Evolutionary conservation across 768 basidiomycete species (phyloP).

Genomic region (Hericium rajendrae): DNA sequence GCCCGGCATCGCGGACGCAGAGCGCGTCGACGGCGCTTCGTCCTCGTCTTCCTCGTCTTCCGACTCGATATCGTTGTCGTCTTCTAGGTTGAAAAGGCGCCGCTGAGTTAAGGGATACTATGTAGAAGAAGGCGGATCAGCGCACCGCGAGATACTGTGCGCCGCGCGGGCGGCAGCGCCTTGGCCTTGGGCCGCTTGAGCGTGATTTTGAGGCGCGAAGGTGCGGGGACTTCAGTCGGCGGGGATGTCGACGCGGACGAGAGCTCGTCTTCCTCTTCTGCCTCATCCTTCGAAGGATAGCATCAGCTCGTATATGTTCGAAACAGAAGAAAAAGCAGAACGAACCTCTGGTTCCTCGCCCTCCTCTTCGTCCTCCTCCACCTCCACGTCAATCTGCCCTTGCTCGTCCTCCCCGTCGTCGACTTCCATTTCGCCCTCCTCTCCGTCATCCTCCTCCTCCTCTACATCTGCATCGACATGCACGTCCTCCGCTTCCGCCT

Average conservation of each 20-base stretch:
- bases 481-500: background rate
- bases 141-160: constrained; percentile 18
- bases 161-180: constrained; percentile 14
- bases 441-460: constrained; percentile 28
- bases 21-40: background rate
- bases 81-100: background rate
- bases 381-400: constrained; percentile 24
- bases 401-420: constrained; percentile 24
- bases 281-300: background rate
- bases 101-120: background rate
- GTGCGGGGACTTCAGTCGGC: constrained; percentile 13
- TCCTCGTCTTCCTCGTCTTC: constrained; percentile 24
- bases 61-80: constrained; percentile 35
- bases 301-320: background rate
- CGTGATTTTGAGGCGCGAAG: constrained; percentile 46
- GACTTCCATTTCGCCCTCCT: constrained; percentile 26
- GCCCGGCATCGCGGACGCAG: constrained; percentile 17
- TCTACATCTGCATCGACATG: background rate
- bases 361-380: constrained; percentile 29
- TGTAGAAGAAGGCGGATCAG: background rate
- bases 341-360: constrained; percentile 9
- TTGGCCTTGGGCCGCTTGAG: constrained; percentile 38
- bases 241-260: constrained; percentile 14
- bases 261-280: constrained; percentile 9
- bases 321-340: background rate